phyloP scores from a whole-genome alignment of 305 asterid genomes.

The Solanum hybrid region DNA sequence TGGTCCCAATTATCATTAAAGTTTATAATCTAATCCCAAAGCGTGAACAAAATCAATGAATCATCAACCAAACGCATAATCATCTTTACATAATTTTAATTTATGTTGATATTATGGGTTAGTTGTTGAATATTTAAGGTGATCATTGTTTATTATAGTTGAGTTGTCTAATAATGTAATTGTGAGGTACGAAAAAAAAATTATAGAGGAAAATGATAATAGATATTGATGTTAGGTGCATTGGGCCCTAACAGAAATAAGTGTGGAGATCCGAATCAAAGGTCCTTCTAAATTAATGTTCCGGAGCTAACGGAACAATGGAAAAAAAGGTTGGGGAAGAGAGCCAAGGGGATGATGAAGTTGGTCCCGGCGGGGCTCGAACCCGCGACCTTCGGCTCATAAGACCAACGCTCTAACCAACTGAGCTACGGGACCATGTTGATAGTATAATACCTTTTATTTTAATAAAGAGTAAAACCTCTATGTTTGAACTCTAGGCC shows the following conservation, averaged over 20 bases:
- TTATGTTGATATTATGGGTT: neutral
- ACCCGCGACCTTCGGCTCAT: conserved; percentile 99
- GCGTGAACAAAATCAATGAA: neutral
- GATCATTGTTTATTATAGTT: neutral
- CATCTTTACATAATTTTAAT: neutral
- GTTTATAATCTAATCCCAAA: neutral
- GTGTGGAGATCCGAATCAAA: neutral
- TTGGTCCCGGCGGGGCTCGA: conserved; percentile 97
- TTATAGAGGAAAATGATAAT: neutral
- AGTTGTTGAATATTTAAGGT: neutral
- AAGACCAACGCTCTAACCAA: conserved; percentile 96
- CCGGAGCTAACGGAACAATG: no score
- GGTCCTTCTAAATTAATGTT: neutral
- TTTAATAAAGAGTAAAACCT: fast-evolving
- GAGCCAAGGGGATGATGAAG: neutral
- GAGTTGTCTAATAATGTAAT: neutral
- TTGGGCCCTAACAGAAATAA: neutral
- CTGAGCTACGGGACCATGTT: conserved; percentile 80
- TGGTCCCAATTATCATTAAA: neutral
- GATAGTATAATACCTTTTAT: neutral
- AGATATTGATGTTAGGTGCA: neutral
- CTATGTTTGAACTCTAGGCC: neutral
- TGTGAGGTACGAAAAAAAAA: neutral
- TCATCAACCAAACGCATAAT: neutral
- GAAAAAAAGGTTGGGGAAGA: neutral